Evolutionary conservation across 2,329 filamentous ascomycete species (phyloP).

Genomic region (Fusarium bactridioides): DNA sequence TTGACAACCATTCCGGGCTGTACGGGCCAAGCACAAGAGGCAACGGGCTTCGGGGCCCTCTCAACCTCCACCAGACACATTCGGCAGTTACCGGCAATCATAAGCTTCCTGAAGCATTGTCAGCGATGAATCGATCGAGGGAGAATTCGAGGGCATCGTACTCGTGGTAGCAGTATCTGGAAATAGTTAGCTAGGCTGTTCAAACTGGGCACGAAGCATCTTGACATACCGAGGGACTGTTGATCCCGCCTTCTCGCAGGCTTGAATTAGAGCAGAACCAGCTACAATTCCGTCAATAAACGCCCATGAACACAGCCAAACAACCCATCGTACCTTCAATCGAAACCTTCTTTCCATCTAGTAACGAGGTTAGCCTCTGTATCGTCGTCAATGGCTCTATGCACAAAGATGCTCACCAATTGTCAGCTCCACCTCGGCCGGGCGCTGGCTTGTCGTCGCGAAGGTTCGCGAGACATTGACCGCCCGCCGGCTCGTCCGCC

Average conservation of each 20-base stretch:
- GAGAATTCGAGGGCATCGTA: slow-evolving; percentile 56
- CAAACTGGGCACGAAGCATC: slow-evolving; percentile 6
- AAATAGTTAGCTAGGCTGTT: slow-evolving; percentile 47
- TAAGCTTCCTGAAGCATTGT: slow-evolving; percentile 77
- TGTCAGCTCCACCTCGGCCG: slow-evolving; percentile 95
- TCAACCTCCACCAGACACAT: slow-evolving; percentile 99
- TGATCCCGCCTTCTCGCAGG: slow-evolving; percentile 95
- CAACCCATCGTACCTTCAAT: slow-evolving; percentile 78
- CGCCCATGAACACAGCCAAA: slow-evolving; percentile 23
- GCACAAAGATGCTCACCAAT: slow-evolving; percentile 68
- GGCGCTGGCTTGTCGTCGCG: slow-evolving; percentile 78
- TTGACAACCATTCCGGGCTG: slow-evolving; percentile 99
- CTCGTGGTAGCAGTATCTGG: slow-evolving; percentile 98
- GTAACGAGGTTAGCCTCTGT: slow-evolving; percentile 44
- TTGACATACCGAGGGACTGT: slow-evolving; percentile 79
- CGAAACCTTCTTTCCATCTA: slow-evolving; percentile 97
- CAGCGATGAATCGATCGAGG: slow-evolving; percentile 48
- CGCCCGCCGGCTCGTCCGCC: slow-evolving; percentile 68
- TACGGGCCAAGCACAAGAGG: slow-evolving; percentile 98
- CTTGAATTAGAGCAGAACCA: slow-evolving; percentile 96
- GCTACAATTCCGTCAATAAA: slow-evolving; percentile 65
- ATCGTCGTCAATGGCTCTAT: slow-evolving; percentile 43
- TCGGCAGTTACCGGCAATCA: slow-evolving; percentile 99
- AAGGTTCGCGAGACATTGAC: slow-evolving; percentile 77
- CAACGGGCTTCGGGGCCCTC: slow-evolving; percentile 93